A percentile compares a stretch with the other conserved stretches of the same genome.
phyloP scores from a whole-genome alignment of 2,329 filamentous ascomycete species.

The Colletotrichum tabaci region DNA sequence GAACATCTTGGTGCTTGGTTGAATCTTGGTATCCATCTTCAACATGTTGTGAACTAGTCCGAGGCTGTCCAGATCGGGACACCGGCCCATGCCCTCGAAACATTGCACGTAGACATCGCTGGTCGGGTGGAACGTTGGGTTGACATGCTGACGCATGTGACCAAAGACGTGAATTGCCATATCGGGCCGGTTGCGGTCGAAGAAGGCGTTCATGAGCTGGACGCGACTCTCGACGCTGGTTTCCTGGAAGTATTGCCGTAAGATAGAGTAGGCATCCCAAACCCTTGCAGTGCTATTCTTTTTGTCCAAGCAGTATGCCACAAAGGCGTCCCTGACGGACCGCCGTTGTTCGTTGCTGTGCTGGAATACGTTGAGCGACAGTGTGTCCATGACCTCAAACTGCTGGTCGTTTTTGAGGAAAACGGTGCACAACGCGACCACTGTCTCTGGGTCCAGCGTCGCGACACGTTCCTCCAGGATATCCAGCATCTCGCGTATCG shows the following conservation, averaged over 20 bases:
- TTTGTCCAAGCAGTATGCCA: slow-evolving; percentile 76
- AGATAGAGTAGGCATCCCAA: slow-evolving; percentile 77
- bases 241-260: slow-evolving; percentile 76
- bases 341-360: slow-evolving; percentile 80
- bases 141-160: slow-evolving; percentile 88
- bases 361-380: slow-evolving; percentile 81
- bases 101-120: slow-evolving; percentile 83
- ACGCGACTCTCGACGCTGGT: slow-evolving; percentile 77
- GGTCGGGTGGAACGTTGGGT: slow-evolving; percentile 75
- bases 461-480: slow-evolving; percentile 80
- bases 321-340: slow-evolving; percentile 75
- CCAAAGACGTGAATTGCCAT: slow-evolving; percentile 91
- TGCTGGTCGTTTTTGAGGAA: slow-evolving; percentile 84
- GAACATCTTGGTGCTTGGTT: slow-evolving; percentile 81
- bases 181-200: slow-evolving; percentile 81
- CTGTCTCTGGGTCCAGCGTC: slow-evolving; percentile 80
- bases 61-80: slow-evolving; percentile 67
- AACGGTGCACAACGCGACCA: slow-evolving; percentile 79
- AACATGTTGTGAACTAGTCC: slow-evolving; percentile 91
- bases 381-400: slow-evolving; percentile 84
- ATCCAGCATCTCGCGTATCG: slow-evolving; percentile 80
- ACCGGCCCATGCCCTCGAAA: slow-evolving; percentile 80
- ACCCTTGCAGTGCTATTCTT: slow-evolving; percentile 73
- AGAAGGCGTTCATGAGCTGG: slow-evolving; percentile 86
- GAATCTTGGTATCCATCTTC: slow-evolving; percentile 89